A percentile compares a stretch with the other conserved stretches of the same genome.
phyloP scores from a whole-genome alignment of 768 basidiomycete species.

The Pleurotus tuoliensis region DNA sequence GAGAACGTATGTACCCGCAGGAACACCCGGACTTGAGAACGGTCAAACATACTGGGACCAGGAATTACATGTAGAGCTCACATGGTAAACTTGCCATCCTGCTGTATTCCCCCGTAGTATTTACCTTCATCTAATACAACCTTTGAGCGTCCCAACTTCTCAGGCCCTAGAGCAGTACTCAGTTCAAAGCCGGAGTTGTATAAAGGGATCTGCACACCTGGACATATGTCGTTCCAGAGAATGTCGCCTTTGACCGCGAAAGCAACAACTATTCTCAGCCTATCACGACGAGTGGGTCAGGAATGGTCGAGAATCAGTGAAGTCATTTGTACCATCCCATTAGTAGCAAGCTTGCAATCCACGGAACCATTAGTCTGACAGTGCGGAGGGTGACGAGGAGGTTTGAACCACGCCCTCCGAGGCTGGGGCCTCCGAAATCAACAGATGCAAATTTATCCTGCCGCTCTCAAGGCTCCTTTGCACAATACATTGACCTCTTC shows the following conservation, averaged over 20 bases:
- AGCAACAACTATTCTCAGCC: slow-evolving; percentile 30
- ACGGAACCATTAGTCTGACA: neutral
- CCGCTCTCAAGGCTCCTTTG: neutral
- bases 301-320: slow-evolving; percentile 1
- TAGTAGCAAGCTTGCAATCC: slow-evolving; percentile 15
- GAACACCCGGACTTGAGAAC: slow-evolving; percentile 56
- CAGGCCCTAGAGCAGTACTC: slow-evolving; percentile 23
- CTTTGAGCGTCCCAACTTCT: slow-evolving; percentile 50
- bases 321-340: slow-evolving; percentile 19
- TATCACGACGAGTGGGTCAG: slow-evolving; percentile 15
- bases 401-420: neutral
- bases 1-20: slow-evolving; percentile 65
- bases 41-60: neutral
- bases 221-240: slow-evolving; percentile 70
- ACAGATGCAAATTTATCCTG: slow-evolving; percentile 6
- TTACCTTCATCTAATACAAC: slow-evolving; percentile 60
- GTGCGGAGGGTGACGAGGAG: neutral
- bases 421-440: slow-evolving; percentile 8
- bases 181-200: slow-evolving; percentile 4
- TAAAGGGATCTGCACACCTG: slow-evolving; percentile 33
- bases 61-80: slow-evolving; percentile 26
- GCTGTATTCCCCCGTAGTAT: slow-evolving; percentile 47
- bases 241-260: slow-evolving; percentile 60
- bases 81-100: slow-evolving; percentile 66
- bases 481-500: neutral